Base-by-base conservation (phyloP, 352 stramenopile species). In the Globisporangium orthogonon region DNA sequence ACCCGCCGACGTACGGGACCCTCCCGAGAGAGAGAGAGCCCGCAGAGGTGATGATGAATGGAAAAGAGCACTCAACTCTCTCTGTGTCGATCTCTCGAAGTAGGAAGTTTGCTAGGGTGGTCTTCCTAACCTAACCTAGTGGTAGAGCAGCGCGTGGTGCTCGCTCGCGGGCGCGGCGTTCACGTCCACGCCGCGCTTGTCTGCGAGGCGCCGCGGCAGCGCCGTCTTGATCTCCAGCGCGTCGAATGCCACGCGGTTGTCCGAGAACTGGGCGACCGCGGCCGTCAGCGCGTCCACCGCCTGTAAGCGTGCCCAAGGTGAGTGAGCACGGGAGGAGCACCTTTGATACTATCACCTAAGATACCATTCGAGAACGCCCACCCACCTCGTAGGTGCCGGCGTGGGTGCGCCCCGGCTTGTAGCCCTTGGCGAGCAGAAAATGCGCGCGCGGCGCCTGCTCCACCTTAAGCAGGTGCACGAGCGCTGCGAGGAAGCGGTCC, bases 361-460 rank as follows among this genome's bases (percentile, higher is more conserved):
- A 23, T 40, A n/a, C 7, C n/a, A 47, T 28, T 39, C 50, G 23
- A 23, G 23, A 23, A 23, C 23, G 23, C 23, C 23, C 23, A 23
- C 23, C 23, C 23, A 63, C 65, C 43, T 89, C 78, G 17, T 82
- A 74, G 2, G 71, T 85, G 4, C 65, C 77, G 0, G 63, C 56
- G 56, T 76, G 55, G 31, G 86, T 63, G 44, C 72, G 75, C 29
- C 79, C 75, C 3, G 79, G 79, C 14, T 75, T 74, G 70, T 89
- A 86, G 41, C 76, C 79, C 50, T 89, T 89, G 33, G 67, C 65
- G 15, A 87, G 58, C 53, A 89, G 50, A 50, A 87, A 50, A 43
- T 85, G 71, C n/a, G 69, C 77, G 47, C 53, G 45, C 41, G 72
- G 70, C 50, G 69, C 66, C 41, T 78, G 69, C 56, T 87, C 76